Percentiles rank a stretch among this genome's conserved stretches.
phyloP scores from a whole-genome alignment of 1,139 yeast species.

The Blastobotrys ciferrii region DNA sequence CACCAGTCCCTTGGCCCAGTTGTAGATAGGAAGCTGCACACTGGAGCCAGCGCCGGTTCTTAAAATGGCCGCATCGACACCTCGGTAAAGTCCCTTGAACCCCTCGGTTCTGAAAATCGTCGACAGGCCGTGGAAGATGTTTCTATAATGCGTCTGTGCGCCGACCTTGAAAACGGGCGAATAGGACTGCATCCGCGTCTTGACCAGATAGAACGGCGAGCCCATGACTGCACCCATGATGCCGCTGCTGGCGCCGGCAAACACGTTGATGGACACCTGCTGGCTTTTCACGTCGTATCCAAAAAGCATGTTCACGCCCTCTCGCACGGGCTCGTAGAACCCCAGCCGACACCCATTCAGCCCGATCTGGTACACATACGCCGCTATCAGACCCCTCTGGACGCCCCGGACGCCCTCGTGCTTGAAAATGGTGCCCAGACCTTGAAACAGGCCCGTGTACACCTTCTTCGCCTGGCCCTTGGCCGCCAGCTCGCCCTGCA shows the following conservation, averaged over 20 bases:
- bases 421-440: conserved; percentile 65
- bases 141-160: conserved; percentile 83
- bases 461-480: conserved; percentile 50
- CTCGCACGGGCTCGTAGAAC: conserved; percentile 83
- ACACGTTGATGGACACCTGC: conserved; percentile 59
- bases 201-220: conserved; percentile 86
- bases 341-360: conserved; percentile 94
- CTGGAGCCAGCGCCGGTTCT: conserved; percentile 96
- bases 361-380: conserved; percentile 80
- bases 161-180: conserved; percentile 71
- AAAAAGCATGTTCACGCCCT: conserved; percentile 52
- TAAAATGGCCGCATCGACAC: conserved; percentile 90
- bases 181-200: conserved; percentile 95
- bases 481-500: conserved; percentile 84
- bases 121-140: conserved; percentile 64
- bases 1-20: conserved; percentile 64
- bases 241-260: conserved; percentile 82
- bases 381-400: conserved; percentile 70
- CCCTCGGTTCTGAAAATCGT: conserved; percentile 70
- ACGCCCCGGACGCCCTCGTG: conserved; percentile 86
- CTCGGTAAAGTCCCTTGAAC: conserved; percentile 73
- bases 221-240: conserved; percentile 86
- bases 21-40: conserved; percentile 92
- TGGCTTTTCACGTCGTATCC: conserved; percentile 52
- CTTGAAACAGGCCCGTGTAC: conserved; percentile 85